These are phyloP conservation scores for Apiospora phragmitis DNA, from an alignment of 2,329 filamentous ascomycete genomes.

Conservation along the genomic window DNA sequence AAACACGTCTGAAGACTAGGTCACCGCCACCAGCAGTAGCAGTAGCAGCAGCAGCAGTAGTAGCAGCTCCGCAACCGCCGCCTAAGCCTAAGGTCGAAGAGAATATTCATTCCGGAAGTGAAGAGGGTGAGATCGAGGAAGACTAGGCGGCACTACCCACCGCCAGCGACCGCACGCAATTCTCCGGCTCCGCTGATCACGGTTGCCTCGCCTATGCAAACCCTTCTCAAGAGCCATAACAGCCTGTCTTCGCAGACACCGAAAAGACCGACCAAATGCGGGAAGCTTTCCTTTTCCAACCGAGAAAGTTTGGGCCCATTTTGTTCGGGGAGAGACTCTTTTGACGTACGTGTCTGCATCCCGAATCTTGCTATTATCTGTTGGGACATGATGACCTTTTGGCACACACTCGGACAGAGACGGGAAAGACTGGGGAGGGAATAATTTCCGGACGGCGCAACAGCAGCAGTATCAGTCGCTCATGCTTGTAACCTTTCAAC, in stretches of 20 bases:
- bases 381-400: constrained; percentile 12
- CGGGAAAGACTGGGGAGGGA: neutral
- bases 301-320: neutral
- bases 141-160: constrained; percentile 41
- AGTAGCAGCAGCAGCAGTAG: constrained; percentile 16
- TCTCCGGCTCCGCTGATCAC: neutral
- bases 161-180: neutral
- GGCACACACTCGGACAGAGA: neutral
- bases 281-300: neutral
- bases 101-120: constrained; percentile 79
- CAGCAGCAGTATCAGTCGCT: neutral
- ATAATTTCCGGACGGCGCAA: neutral
- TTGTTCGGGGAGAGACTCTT: constrained; percentile 6
- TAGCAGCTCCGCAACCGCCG: constrained; percentile 26
- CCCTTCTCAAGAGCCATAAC: neutral
- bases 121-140: constrained; percentile 98
- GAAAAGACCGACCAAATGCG: neutral
- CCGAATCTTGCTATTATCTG: neutral
- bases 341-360: constrained; percentile 13
- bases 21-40: constrained; percentile 44
- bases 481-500: neutral
- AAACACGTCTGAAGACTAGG: constrained; percentile 57
- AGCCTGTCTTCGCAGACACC: neutral
- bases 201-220: neutral
- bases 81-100: constrained; percentile 54